Conservation (phyloP, 331 rosid species). For the Acacia concinna region DNA sequence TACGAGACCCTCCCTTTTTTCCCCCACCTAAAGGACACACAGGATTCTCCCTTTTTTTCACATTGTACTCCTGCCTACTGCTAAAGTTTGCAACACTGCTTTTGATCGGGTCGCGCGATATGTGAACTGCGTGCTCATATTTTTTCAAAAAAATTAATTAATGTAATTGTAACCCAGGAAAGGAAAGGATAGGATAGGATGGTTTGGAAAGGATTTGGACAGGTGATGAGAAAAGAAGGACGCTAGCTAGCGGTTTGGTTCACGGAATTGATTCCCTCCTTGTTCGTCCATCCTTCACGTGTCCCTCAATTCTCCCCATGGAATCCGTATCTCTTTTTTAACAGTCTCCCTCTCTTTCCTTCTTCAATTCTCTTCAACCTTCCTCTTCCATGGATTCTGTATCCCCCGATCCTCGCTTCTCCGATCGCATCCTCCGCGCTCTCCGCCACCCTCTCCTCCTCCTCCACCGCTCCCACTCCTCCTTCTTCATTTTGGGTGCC, state of each 20-base stretch:
- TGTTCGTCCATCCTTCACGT: conserved; percentile 28
- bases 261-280: background rate
- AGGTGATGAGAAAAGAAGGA: background rate
- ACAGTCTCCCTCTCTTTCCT: background rate
- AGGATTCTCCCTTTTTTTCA: too few relatives aligned
- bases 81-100: too few relatives aligned
- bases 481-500: conserved; percentile 59
- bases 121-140: too few relatives aligned
- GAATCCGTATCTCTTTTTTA: conserved; percentile 11
- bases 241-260: background rate
- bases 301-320: conserved; percentile 10
- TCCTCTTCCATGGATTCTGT: conserved; percentile 26
- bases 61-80: too few relatives aligned
- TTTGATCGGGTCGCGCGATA: too few relatives aligned
- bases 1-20: too few relatives aligned
- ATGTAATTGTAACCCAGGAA: too few relatives aligned
- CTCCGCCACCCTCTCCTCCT: conserved; percentile 58
- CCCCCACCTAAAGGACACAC: too few relatives aligned
- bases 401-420: conserved; percentile 17
- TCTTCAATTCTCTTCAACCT: background rate
- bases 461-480: conserved; percentile 52
- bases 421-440: conserved; percentile 53
- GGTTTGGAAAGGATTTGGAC: background rate
- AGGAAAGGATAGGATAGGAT: too few relatives aligned
- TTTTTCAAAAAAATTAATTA: too few relatives aligned